Evolutionary conservation across 1,284 basidiomycete genomes (phyloP).

Genomic region (Takashimella koratensis): DNA sequence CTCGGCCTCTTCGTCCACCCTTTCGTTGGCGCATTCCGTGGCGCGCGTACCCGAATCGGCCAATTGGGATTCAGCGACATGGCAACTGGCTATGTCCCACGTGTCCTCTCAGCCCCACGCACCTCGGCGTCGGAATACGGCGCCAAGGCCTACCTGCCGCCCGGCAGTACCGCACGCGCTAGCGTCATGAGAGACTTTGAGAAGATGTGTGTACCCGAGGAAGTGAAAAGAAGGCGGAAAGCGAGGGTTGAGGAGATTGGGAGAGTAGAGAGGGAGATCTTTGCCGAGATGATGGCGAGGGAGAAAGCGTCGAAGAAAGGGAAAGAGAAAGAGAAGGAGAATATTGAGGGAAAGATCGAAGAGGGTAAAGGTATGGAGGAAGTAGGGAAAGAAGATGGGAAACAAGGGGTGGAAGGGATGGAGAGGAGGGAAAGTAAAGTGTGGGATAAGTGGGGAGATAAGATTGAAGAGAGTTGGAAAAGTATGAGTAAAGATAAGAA

Average conservation of each 20-base stretch:
- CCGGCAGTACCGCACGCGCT: background rate
- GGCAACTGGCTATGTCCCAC: background rate
- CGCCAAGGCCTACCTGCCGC: background rate
- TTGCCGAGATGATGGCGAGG: background rate
- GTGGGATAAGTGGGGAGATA: background rate
- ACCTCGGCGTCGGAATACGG: conserved; percentile 18
- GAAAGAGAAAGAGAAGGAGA: background rate
- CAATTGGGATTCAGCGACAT: background rate
- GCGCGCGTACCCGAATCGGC: conserved; percentile 3
- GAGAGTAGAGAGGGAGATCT: background rate
- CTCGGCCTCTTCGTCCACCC: conserved; percentile 17
- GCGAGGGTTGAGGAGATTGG: conserved; percentile 1
- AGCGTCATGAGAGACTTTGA: background rate
- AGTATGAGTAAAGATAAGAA: background rate
- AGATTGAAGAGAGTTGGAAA: background rate
- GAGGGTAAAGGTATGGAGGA: background rate
- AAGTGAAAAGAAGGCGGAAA: background rate
- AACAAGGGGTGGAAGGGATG: background rate
- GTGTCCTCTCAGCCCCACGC: conserved; percentile 52
- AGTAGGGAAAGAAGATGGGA: too few species aligned
- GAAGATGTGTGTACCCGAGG: background rate
- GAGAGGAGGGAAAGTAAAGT: background rate
- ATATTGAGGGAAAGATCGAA: background rate
- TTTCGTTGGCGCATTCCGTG: conserved; percentile 5
- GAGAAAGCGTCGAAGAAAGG: background rate